A percentile compares a stretch with the other conserved stretches of the same genome.
phyloP scores from a whole-genome alignment of 208 protist genomes.

The Wallacemonas sp. region DNA sequence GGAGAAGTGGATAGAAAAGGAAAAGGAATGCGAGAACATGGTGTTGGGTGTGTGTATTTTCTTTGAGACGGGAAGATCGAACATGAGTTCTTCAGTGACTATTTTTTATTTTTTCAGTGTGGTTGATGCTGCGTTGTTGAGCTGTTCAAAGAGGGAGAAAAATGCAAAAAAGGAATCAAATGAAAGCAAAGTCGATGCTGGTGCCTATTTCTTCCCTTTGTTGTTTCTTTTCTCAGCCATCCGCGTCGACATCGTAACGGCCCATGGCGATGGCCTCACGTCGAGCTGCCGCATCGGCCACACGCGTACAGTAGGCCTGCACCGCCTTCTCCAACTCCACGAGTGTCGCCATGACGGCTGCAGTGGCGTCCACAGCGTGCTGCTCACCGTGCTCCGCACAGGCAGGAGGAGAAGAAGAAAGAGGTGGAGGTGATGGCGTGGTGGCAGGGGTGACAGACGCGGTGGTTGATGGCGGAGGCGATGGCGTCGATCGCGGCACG shows the following conservation, averaged over 20 bases:
- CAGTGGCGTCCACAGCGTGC: not conserved
- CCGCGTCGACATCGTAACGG: not conserved
- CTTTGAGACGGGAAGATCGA: too few relatives aligned
- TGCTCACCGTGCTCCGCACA: too few relatives aligned
- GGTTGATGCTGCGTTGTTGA: too few relatives aligned
- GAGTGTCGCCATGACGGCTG: not conserved
- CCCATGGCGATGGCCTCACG: conserved; percentile 11
- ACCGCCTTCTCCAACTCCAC: not conserved
- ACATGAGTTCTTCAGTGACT: not conserved
- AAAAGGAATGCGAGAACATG: too few relatives aligned
- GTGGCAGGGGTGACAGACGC: not conserved
- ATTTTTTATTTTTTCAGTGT: not conserved
- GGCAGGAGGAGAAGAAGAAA: too few relatives aligned
- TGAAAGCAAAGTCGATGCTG: too few relatives aligned
- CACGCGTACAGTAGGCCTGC: not conserved
- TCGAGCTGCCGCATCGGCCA: not conserved
- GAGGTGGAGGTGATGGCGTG: too few relatives aligned
- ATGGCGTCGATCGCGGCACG: not conserved
- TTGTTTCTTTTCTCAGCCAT: not conserved
- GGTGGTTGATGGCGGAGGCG: not conserved
- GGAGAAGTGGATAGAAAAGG: too few relatives aligned
- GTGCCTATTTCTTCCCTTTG: too few relatives aligned
- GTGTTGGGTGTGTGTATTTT: too few relatives aligned
- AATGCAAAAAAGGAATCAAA: too few relatives aligned
- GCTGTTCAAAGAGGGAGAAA: too few relatives aligned